Base-by-base conservation (phyloP, 805 yeast species). In the Saturnispora kantuleensis region DNA sequence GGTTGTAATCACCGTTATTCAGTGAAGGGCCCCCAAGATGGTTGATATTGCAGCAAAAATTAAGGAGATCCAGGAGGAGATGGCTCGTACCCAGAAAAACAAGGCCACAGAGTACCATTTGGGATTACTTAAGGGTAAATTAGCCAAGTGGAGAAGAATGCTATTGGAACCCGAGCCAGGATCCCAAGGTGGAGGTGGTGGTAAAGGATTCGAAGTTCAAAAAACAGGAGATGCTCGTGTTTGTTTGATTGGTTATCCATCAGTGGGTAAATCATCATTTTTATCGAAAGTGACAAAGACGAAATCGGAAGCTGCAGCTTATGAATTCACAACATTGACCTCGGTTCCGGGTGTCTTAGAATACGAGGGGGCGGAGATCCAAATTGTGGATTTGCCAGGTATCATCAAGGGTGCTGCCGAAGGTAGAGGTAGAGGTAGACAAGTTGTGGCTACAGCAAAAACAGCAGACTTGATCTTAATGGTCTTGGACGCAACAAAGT, bases 61-160 rank as follows among this genome's bases (percentile, higher is more conserved):
- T 55, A 79, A 79, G 48, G 86, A 81, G 66, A 88, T 90, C 65
- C 95, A 89, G 66, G 87, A 81, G 66, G 98, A 90, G 64, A 79
- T 90, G 71, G 77, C 95, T 31, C 75, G 96, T 50, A 90, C 98
- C 30, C 98, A 90, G 62, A 90, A 93, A 70, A 90, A 90, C 60
- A 90, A 90, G 66, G 97, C 98, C 50, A 90, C 98, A 1, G 97
- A 90, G 69, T 89, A 93, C 64, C 98, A 90, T 62, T 73, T 90
- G 58, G 97, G 98, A 51, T 74, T 90, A 18, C 70, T 93, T 44
- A 89, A 90, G 65, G 98, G 97, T 44, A 93, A 90, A 62, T 74
- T 93, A 36, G 98, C 98, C 9, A 73, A 95, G 51, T 84, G 84
- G 58, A 76, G 97, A 59, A 81, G 94, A 56, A 96, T 90, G 69